A percentile compares a stretch with the other conserved stretches of the same genome.
Evolutionary conservation across 768 basidiomycete genomes (phyloP).

Genomic region (Suillus alpinus): DNA sequence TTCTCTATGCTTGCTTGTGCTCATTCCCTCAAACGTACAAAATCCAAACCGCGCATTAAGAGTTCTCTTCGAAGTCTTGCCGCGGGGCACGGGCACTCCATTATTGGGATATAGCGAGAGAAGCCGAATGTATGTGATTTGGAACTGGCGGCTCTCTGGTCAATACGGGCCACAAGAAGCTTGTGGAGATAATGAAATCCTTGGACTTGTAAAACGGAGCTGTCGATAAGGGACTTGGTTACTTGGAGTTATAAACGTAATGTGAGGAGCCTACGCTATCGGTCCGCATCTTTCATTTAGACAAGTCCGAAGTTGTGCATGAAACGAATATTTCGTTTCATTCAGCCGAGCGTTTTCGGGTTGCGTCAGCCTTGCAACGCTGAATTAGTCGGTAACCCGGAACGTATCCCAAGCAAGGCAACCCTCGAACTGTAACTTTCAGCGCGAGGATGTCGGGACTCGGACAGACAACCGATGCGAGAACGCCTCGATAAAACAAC

Average conservation of each 20-base stretch:
- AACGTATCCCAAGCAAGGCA: not conserved
- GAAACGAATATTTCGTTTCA: not conserved
- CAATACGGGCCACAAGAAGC: slow-evolving; percentile 23
- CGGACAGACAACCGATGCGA: not conserved
- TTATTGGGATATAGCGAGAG: slow-evolving; percentile 34
- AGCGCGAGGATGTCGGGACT: not conserved
- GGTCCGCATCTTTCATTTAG: not conserved
- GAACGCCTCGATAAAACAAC: not conserved
- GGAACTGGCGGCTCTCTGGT: slow-evolving; percentile 32
- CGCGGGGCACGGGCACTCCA: slow-evolving; percentile 31
- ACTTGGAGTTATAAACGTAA: slow-evolving; percentile 3
- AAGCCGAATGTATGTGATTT: slow-evolving; percentile 28
- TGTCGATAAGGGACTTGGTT: slow-evolving; percentile 28
- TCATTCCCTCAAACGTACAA: slow-evolving; percentile 28
- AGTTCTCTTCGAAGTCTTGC: slow-evolving; percentile 17
- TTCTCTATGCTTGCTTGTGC: slow-evolving; percentile 22
- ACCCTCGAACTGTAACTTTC: not conserved
- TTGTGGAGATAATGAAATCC: slow-evolving; percentile 23
- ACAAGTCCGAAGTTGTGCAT: not conserved
- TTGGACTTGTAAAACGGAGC: slow-evolving; percentile 16
- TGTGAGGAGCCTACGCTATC: not conserved
- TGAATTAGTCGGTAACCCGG: not conserved
- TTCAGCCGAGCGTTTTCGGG: not conserved
- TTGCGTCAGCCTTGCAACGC: not conserved
- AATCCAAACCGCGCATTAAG: slow-evolving; percentile 26